Base-by-base conservation (phyloP, 768 basidiomycete species). In the Trametes villosa region DNA sequence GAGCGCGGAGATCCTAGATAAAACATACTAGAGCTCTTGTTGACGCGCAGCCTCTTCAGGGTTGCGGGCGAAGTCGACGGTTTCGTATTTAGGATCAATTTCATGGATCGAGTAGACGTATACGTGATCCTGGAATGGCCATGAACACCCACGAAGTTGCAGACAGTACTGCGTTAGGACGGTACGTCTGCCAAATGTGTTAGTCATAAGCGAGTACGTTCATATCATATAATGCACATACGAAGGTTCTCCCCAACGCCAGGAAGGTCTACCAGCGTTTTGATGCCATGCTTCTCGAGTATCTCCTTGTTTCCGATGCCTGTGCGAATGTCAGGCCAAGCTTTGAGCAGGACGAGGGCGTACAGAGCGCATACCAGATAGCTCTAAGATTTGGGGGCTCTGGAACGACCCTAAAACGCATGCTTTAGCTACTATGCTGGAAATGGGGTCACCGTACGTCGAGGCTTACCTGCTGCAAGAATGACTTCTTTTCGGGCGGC, bases 161-260 rank as follows among this genome's bases (percentile, higher is more conserved):
- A 5, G 9, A 4, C n/a, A 30, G 30, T 38, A 55, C 52, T 46
- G 54, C 52, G 49, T 22, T n/a, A n/a, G n/a, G n/a, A n/a, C n/a
- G n/a, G n/a, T n/a, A n/a, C n/a, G n/a, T n/a, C n/a, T n/a, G n/a
- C n/a, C n/a, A n/a, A n/a, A n/a, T n/a, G n/a, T n/a, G n/a, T n/a
- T n/a, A n/a, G n/a, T n/a, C n/a, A n/a, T n/a, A n/a, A n/a, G n/a
- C n/a, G n/a, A n/a, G n/a, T n/a, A n/a, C n/a, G n/a, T n/a, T n/a
- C 20, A 18, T 22, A 27, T 11, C n/a, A n/a, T n/a, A n/a, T n/a
- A n/a, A n/a, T n/a, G n/a, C 1, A 60, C 59, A 47, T 24, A 60
- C 59, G 59, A 4, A 60, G 52, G 40, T 60, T 60, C 33, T 55
- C 59, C 12, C 59, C 59, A 2, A 60, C 59, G 3, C 24, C 31